Base-by-base conservation (phyloP, 2,329 filamentous ascomycete species). In the Bimuria novae-zelandiae region DNA sequence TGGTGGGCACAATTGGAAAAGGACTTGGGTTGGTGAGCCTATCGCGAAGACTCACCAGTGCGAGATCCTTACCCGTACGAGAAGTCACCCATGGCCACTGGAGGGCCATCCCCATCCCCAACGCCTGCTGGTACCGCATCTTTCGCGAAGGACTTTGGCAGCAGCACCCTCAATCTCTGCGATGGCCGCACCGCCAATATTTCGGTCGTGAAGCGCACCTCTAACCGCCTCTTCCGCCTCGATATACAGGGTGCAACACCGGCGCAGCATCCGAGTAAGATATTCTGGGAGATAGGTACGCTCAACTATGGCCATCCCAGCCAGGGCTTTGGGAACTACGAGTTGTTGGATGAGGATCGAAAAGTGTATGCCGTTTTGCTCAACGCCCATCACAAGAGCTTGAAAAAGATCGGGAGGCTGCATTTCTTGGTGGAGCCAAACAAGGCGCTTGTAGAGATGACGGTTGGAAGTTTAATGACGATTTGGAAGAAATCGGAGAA, bases 401-500 rank as follows among this genome's bases (percentile, higher is more conserved):
- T 47, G 32, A 36, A 47, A 16, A 47, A 47, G 29, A 5, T 37
- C 32, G 44, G 44, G 19, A 25, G 44, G 14, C 22, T 47, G 44
- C 44, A 47, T 27, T 37, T 35, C 12, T n/a, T 47, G 23, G 44
- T 47, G 8, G 22, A 47, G 44, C 32, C 44, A 2, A 29, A 23
- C 2, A 22, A 29, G 8, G 35, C 17, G n/a, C 4, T 47, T 21
- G 44, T 47, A n/a, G 32, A 37, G 32, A 14, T 47, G 32, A 25
- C 14, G 21, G n/a, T 47, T 19, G 44, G 44, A 22, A 37, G 14
- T 6, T 30, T 47, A 33, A 47, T 47, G 44, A 12, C 32, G n/a
- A 19, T 47, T 16, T 47, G 44, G 44, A 47, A 47, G 23, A 47
- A 47, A 14, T 32, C 32, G 22, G 44, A 47, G 23, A 37, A 19